phyloP scores from a whole-genome alignment of 2,329 filamentous ascomycete species.

The Neofusicoccum cordaticola region DNA sequence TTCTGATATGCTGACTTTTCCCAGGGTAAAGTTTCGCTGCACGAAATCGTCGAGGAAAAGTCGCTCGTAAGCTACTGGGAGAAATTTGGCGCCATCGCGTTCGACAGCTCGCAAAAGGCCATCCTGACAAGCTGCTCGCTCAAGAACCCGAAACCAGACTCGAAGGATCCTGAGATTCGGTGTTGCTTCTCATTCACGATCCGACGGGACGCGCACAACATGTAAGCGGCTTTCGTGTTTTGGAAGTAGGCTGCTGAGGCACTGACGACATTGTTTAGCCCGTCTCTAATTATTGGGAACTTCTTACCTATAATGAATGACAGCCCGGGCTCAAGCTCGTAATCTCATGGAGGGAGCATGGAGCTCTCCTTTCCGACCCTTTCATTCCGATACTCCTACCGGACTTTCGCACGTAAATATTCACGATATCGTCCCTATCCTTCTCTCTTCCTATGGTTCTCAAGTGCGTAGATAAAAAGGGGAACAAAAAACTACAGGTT shows the following conservation, averaged over 20 bases:
- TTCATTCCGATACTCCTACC: not conserved
- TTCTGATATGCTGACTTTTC: slow-evolving; percentile 18
- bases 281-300: slow-evolving; percentile 92
- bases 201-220: slow-evolving; percentile 88
- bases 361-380: not conserved
- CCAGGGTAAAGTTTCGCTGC: slow-evolving; percentile 91
- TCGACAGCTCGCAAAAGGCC: slow-evolving; percentile 89
- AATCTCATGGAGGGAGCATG: not conserved
- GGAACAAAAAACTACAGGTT: not conserved
- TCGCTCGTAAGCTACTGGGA: slow-evolving; percentile 98
- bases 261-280: slow-evolving; percentile 50
- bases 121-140: slow-evolving; percentile 90
- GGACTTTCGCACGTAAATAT: slow-evolving; percentile 4
- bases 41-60: slow-evolving; percentile 93
- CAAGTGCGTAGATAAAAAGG: not conserved
- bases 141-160: slow-evolving; percentile 65
- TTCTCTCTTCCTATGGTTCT: not conserved
- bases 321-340: not conserved
- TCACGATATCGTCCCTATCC: not conserved
- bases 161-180: slow-evolving; percentile 71
- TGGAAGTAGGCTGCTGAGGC: not conserved
- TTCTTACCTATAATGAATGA: slow-evolving; percentile 76
- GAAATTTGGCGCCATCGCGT: slow-evolving; percentile 96
- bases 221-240: slow-evolving; percentile 61
- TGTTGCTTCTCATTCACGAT: slow-evolving; percentile 99